Conservation (phyloP, 768 basidiomycete genomes). For the Boletus edulis region DNA sequence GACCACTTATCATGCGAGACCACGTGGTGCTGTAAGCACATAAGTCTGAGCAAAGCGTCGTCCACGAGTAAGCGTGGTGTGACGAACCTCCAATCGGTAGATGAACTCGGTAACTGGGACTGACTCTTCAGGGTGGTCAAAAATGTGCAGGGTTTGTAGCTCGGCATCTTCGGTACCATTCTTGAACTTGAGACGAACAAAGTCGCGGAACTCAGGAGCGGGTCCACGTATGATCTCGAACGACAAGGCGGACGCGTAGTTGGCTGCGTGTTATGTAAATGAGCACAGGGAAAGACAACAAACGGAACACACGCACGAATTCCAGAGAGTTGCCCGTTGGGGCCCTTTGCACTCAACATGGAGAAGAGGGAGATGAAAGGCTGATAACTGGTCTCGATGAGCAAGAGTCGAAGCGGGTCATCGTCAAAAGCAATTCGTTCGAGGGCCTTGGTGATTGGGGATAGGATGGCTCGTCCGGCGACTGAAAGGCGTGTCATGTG, state of each 20-base stretch:
- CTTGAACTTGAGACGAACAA: conserved; percentile 80
- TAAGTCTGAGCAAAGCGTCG: background rate
- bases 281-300: background rate
- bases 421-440: conserved; percentile 75
- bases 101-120: conserved; percentile 82
- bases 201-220: conserved; percentile 74
- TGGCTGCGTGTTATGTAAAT: conserved; percentile 40
- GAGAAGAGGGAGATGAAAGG: conserved; percentile 85
- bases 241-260: conserved; percentile 68
- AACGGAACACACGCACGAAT: conserved; percentile 52
- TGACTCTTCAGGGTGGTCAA: conserved; percentile 61
- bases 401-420: conserved; percentile 73
- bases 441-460: conserved; percentile 67
- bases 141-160: conserved; percentile 66
- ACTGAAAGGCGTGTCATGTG: conserved; percentile 42
- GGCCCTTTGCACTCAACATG: conserved; percentile 56
- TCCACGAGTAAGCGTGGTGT: no score
- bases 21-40: conserved; percentile 31
- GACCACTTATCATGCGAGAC: conserved; percentile 40
- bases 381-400: conserved; percentile 81
- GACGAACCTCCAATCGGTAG: conserved; percentile 70
- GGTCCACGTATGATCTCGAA: conserved; percentile 75
- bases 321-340: conserved; percentile 53
- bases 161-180: conserved; percentile 60
- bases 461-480: conserved; percentile 74